A percentile compares a stretch with the other conserved stretches of the same genome.
phyloP scores from a whole-genome alignment of 2,329 filamentous ascomycete species.

The Camillea tinctor region DNA sequence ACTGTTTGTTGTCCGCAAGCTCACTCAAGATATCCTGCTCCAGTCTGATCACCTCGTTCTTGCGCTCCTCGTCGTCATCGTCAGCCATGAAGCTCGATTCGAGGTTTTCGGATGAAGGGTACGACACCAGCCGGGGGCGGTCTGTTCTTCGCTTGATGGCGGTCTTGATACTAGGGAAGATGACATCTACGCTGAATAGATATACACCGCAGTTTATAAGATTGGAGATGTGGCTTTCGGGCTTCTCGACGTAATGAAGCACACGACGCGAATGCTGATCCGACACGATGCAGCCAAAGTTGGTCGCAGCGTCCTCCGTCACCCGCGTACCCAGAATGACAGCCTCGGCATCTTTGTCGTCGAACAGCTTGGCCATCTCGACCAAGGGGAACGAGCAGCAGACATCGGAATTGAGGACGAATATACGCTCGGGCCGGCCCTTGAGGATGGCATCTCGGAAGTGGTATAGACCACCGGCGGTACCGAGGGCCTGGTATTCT shows the following conservation, averaged over 20 bases:
- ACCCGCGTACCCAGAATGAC: constrained; percentile 93
- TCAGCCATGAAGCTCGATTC: constrained; percentile 61
- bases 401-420: constrained; percentile 96
- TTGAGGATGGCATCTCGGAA: constrained; percentile 99
- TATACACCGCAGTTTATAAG: constrained; percentile 99
- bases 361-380: constrained; percentile 93
- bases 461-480: constrained; percentile 95
- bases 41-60: constrained; percentile 85
- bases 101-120: constrained; percentile 92
- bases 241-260: constrained; percentile 98
- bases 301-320: constrained; percentile 84
- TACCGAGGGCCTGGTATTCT: constrained; percentile 95
- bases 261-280: constrained; percentile 93
- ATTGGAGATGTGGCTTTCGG: constrained; percentile 95
- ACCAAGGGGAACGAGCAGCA: constrained; percentile 97
- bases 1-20: constrained; percentile 94
- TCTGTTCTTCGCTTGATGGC: constrained; percentile 95
- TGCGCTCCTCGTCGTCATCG: constrained; percentile 70
- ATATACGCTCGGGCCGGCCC: constrained; percentile 89
- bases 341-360: constrained; percentile 93
- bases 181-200: constrained; percentile 91
- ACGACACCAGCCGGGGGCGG: constrained; percentile 86
- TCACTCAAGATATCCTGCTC: constrained; percentile 97
- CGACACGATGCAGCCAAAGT: constrained; percentile 97
- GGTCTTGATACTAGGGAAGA: constrained; percentile 91